Percentiles rank a stretch among this genome's conserved stretches.
phyloP scores from a whole-genome alignment of 129 eudicot genomes.

The Rutidosis leptorrhynchoides region DNA sequence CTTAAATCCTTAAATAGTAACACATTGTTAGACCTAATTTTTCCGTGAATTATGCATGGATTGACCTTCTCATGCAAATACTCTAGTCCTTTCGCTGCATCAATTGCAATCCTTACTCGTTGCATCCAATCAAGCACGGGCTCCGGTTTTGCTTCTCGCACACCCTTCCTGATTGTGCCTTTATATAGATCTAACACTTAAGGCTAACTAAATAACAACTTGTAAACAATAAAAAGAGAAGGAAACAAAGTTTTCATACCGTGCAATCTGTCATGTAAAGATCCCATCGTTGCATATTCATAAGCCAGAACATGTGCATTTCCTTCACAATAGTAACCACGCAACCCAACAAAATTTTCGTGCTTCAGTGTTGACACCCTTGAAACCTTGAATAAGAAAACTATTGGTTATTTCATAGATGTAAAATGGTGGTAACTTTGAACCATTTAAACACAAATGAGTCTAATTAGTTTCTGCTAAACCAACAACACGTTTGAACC shows the following conservation, averaged over 20 bases:
- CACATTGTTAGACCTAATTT: conserved; percentile 90
- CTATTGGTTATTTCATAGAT: not conserved
- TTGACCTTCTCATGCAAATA: conserved; percentile 86
- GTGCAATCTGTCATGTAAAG: conserved; percentile 75
- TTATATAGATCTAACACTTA: not conserved
- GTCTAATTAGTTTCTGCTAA: no score
- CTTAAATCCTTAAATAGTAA: conserved; percentile 74
- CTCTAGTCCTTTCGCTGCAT: conserved; percentile 96
- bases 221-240: no score
- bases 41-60: conserved; percentile 84
- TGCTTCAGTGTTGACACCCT: conserved; percentile 76
- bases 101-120: conserved; percentile 83
- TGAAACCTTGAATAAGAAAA: conserved; percentile 42
- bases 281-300: conserved; percentile 87
- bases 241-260: conserved; percentile 32
- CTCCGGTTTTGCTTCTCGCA: conserved; percentile 97
- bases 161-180: conserved; percentile 92
- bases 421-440: no score
- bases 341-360: conserved; percentile 65
- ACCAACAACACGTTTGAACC: no score
- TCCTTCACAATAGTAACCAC: conserved; percentile 74
- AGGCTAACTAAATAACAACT: not conserved
- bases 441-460: not conserved
- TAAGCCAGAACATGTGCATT: conserved; percentile 65
- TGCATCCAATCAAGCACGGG: conserved; percentile 97